Conservation (phyloP, 352 stramenopile species). For the Elongisporangium senticosum region DNA sequence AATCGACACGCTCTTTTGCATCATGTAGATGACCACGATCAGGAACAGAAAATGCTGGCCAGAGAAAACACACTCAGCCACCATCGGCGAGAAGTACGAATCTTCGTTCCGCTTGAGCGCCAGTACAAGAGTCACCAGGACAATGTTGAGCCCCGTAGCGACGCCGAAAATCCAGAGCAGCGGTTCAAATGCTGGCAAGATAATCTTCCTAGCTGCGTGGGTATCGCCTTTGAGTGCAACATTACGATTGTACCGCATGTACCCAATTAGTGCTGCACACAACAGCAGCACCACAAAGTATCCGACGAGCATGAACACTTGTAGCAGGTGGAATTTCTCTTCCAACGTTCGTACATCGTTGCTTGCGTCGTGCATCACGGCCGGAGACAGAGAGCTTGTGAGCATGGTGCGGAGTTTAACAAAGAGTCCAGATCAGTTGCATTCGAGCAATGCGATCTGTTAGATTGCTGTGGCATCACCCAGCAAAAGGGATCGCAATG, state of each 20-base stretch:
- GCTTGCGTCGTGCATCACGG: background rate
- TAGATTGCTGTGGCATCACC: background rate
- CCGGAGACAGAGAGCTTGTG: background rate
- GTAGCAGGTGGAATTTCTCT: background rate
- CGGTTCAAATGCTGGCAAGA: constrained; percentile 39
- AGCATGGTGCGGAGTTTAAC: background rate
- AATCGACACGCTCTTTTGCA: constrained; percentile 36
- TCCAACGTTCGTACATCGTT: background rate
- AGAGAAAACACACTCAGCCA: constrained; percentile 18
- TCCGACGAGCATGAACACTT: constrained; percentile 21
- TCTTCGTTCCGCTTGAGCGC: constrained; percentile 4
- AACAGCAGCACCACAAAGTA: constrained; percentile 15
- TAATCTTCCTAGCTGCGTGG: constrained; percentile 23
- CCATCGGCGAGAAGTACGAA: background rate
- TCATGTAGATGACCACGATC: constrained; percentile 33
- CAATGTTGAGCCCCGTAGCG: constrained; percentile 7
- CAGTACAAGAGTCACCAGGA: constrained; percentile 11
- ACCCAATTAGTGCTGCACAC: constrained; percentile 12
- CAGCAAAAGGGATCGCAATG: background rate
- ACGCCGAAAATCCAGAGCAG: constrained; percentile 32
- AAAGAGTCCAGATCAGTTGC: background rate
- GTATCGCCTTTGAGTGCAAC: constrained; percentile 16
- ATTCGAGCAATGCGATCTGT: background rate
- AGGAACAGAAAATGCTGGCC: constrained; percentile 32
- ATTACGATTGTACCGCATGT: constrained; percentile 19